Conservation (phyloP, 2,329 filamentous ascomycete genomes). For the Tothia fuscella region DNA sequence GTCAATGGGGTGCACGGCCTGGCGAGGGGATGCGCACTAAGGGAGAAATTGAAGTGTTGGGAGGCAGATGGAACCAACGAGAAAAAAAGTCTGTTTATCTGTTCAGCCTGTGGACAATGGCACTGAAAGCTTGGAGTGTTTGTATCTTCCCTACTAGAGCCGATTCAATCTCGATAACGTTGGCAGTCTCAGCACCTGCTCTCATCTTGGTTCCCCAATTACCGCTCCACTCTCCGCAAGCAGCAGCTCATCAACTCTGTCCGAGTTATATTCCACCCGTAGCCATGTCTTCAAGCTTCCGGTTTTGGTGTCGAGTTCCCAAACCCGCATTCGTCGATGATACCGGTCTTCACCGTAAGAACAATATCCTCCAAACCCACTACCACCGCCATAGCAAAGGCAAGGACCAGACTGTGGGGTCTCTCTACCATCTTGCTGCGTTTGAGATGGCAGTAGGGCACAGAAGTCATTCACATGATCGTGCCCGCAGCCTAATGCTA, state of each 20-base stretch:
- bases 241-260: constrained; percentile 46
- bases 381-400: constrained; percentile 96
- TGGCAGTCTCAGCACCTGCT: neutral
- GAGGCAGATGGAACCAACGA: no score
- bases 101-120: no score
- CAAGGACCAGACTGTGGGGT: constrained; percentile 47
- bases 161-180: no score
- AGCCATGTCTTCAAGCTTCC: constrained; percentile 88
- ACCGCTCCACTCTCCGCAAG: constrained; percentile 48
- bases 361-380: constrained; percentile 88
- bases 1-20: no score
- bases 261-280: constrained; percentile 55
- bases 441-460: constrained; percentile 39
- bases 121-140: no score
- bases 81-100: no score
- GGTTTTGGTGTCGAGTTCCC: constrained; percentile 85
- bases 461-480: constrained; percentile 98
- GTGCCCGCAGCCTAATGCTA: constrained; percentile 84
- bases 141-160: no score
- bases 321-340: constrained; percentile 72
- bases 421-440: constrained; percentile 33
- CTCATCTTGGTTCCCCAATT: constrained; percentile 16
- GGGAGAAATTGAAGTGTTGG: no score
- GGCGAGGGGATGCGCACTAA: no score
- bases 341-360: constrained; percentile 63